Evolutionary conservation across 805 yeast species (phyloP).

Genomic region (Schizosaccharomyces octosporus): DNA sequence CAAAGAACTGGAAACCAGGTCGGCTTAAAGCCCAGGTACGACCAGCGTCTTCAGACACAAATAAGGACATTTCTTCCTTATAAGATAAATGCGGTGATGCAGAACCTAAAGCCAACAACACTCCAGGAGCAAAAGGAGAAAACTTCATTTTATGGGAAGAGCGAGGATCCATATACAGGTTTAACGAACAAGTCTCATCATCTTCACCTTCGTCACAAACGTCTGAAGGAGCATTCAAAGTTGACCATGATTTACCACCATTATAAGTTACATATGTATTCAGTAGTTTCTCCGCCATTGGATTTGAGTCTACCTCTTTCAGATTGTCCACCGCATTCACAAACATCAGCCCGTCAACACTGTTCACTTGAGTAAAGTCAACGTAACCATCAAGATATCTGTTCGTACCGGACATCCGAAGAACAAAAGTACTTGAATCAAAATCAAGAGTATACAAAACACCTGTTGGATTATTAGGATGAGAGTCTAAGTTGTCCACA

Average conservation of each 20-base stretch:
- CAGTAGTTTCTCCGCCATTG: background rate
- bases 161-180: conserved; percentile 8
- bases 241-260: background rate
- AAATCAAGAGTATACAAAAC: background rate
- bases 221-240: background rate
- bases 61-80: conserved; percentile 22
- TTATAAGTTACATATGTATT: background rate
- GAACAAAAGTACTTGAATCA: background rate
- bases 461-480: background rate
- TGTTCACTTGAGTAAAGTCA: background rate
- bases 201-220: conserved; percentile 6
- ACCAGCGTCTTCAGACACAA: conserved; percentile 55
- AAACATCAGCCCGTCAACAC: background rate
- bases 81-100: conserved; percentile 12
- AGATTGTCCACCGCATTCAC: background rate
- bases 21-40: conserved; percentile 36
- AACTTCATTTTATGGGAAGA: conserved; percentile 10
- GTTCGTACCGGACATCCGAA: background rate
- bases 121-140: conserved; percentile 19
- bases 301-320: background rate
- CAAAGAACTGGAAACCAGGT: conserved; percentile 27
- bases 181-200: background rate
- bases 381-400: background rate
- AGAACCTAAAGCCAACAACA: conserved; percentile 22
- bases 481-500: background rate